A percentile compares a stretch with the other conserved stretches of the same genome.
Evolutionary conservation across 208 protist genomes (phyloP).

Genomic region (Leishmania lainsoni): DNA sequence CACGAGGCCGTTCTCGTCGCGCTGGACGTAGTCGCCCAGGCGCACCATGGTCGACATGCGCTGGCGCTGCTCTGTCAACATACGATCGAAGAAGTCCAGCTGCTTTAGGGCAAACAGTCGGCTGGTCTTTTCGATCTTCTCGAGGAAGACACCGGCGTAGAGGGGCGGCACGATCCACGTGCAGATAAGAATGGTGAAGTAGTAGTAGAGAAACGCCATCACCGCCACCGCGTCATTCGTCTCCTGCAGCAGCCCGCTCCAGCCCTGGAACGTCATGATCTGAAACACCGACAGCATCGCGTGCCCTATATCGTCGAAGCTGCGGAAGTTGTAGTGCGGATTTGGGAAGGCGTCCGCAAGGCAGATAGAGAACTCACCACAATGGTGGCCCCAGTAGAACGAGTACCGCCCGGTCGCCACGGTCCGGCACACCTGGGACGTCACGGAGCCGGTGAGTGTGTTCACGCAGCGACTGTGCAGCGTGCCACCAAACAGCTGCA

Average conservation of each 20-base stretch:
- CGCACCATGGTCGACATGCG: constrained; percentile 61
- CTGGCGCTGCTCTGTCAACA: constrained; percentile 81
- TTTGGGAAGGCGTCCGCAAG: constrained; percentile 56
- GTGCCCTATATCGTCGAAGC: constrained; percentile 92
- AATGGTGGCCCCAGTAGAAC: constrained; percentile 81
- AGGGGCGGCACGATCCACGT: constrained; percentile 89
- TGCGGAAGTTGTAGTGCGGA: constrained; percentile 82
- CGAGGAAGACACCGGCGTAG: constrained; percentile 89
- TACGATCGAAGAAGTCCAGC: constrained; percentile 73
- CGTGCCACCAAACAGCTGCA: constrained; percentile 84
- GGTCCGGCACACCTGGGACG: constrained; percentile 63
- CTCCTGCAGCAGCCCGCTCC: constrained; percentile 82
- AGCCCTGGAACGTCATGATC: constrained; percentile 92
- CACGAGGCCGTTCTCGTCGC: constrained; percentile 67
- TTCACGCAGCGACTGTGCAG: constrained; percentile 85
- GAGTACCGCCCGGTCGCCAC: constrained; percentile 54
- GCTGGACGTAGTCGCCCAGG: constrained; percentile 77
- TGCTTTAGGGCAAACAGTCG: constrained; percentile 80
- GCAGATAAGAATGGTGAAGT: constrained; percentile 82
- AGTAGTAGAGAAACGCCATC: constrained; percentile 84
- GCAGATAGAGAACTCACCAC: constrained; percentile 58
- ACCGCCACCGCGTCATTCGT: constrained; percentile 72
- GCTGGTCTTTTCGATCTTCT: constrained; percentile 85
- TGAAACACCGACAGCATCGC: constrained; percentile 88
- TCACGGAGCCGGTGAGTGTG: constrained; percentile 51